Percentiles rank a stretch among this genome's conserved stretches.
Evolutionary conservation across 73 alveolate genomes (phyloP).

Genomic region (Paraurostyla sp.): DNA sequence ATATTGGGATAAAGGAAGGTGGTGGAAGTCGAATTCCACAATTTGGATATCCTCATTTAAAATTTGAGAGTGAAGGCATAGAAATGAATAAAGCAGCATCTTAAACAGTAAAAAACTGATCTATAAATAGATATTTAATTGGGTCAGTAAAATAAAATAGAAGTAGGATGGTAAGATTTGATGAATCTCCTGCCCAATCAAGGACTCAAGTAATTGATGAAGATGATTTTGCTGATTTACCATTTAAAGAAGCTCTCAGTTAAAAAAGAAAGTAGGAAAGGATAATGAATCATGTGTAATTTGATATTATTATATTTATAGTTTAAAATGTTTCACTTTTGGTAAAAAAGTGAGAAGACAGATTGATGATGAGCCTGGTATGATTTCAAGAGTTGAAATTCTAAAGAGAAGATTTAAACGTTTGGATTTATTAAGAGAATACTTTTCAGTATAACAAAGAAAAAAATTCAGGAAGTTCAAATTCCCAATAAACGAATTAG

Average conservation of each 20-base stretch:
- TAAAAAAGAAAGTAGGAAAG: slow-evolving; percentile 56
- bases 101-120: neutral
- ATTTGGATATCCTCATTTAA: slow-evolving; percentile 39
- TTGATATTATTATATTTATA: neutral
- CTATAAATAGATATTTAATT: neutral
- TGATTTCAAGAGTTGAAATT: slow-evolving; percentile 28
- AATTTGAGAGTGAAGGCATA: neutral
- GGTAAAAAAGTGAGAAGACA: slow-evolving; percentile 43
- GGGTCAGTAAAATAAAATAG: neutral
- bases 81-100: neutral
- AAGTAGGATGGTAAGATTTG: neutral
- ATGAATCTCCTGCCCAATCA: neutral
- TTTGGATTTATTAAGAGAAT: slow-evolving; percentile 29
- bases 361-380: neutral
- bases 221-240: neutral
- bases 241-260: slow-evolving; percentile 12
- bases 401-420: slow-evolving; percentile 18
- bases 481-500: slow-evolving; percentile 24
- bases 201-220: neutral
- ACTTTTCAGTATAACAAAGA: slow-evolving; percentile 14
- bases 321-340: slow-evolving; percentile 52
- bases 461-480: slow-evolving; percentile 1
- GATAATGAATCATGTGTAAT: slow-evolving; percentile 36
- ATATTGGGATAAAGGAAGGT: too few relatives aligned
- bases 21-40: slow-evolving; percentile 31